Conservation (phyloP, 2,329 filamentous ascomycete genomes). For the Cladorrhinum sp. region DNA sequence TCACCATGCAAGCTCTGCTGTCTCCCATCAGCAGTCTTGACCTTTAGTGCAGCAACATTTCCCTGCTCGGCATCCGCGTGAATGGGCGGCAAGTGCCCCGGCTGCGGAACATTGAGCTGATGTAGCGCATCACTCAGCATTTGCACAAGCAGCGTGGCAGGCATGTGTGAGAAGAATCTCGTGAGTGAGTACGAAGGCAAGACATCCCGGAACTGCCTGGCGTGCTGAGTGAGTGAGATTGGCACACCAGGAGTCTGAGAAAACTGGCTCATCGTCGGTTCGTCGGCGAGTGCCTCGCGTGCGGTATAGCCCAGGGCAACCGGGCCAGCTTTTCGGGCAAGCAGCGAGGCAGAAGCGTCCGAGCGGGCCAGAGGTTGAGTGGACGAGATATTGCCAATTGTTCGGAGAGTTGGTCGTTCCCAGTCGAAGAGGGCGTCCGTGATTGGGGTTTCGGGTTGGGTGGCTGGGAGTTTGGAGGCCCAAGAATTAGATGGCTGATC, state of each 20-base stretch:
- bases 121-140: slow-evolving; percentile 79
- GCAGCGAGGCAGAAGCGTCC: slow-evolving; percentile 37
- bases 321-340: slow-evolving; percentile 12
- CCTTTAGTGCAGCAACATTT: slow-evolving; percentile 58
- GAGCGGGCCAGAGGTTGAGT: slow-evolving; percentile 46
- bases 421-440: slow-evolving; percentile 80
- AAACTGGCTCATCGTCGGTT: slow-evolving; percentile 86
- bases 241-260: slow-evolving; percentile 74
- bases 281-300: slow-evolving; percentile 71
- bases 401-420: slow-evolving; percentile 68
- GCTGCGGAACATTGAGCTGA: slow-evolving; percentile 76
- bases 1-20: slow-evolving; percentile 72
- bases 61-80: slow-evolving; percentile 50
- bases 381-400: slow-evolving; percentile 46
- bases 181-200: slow-evolving; percentile 83
- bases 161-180: slow-evolving; percentile 84
- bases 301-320: slow-evolving; percentile 13
- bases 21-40: slow-evolving; percentile 71
- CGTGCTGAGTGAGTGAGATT: slow-evolving; percentile 82
- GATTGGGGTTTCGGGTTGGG: slow-evolving; percentile 77
- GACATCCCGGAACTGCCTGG: slow-evolving; percentile 85
- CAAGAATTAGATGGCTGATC: slow-evolving; percentile 35
- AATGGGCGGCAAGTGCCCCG: slow-evolving; percentile 34
- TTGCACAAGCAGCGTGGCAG: slow-evolving; percentile 71
- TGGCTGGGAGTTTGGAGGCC: slow-evolving; percentile 63